Evolutionary conservation across 768 basidiomycete species (phyloP), one percentile per base, ranked within the genome.

Genomic region (Hortiboletus campestris): DNA sequence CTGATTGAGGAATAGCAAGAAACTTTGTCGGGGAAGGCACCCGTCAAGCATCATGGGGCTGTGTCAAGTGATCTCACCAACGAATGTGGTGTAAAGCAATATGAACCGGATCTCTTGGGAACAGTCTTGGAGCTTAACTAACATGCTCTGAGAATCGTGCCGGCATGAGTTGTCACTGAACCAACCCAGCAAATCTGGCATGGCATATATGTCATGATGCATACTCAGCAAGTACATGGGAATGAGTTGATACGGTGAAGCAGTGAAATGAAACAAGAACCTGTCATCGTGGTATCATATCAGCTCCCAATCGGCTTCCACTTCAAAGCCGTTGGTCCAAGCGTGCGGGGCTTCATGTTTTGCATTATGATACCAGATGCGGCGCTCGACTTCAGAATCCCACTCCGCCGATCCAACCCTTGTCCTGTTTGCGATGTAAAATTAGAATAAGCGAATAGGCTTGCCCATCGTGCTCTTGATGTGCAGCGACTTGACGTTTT

Each of bases 391-490:
- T 51, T 43, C 62, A 48, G 29, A 49, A 10, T 57, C 56, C 59
- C 56, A 60, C 56, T 51, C 54, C 59, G 45, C 58, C 12, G 20
- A 57, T 46, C 64, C 52, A 46, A 49, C 55, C 32, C 58, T 17
- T 43, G 12, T 31, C 49, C 50, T 25, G 25, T 51, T 39, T 42
- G 38, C 45, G 6, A 20, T 2, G 22, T 11, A 12, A 12, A 44
- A 46, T 81, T 81, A 98, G 88, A 88, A 98, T 61, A 98, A 80
- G 56, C 96, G 93, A 67, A 95, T 78, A 58, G 95, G 93, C 79
- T 96, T 97, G 82, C 96, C 96, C 97, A 98, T 99, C 70, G 96
- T 94, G 68, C 87, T 86, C 84, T 99, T 99, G 82, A 99, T 87
- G 83, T 98, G 94, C 62, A 98, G 81, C 50, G 94, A 96, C 80